These are phyloP conservation scores for Hymenoscyphus fructigenus DNA, from an alignment of 2,329 filamentous ascomycete species.

Conservation along the genomic window DNA sequence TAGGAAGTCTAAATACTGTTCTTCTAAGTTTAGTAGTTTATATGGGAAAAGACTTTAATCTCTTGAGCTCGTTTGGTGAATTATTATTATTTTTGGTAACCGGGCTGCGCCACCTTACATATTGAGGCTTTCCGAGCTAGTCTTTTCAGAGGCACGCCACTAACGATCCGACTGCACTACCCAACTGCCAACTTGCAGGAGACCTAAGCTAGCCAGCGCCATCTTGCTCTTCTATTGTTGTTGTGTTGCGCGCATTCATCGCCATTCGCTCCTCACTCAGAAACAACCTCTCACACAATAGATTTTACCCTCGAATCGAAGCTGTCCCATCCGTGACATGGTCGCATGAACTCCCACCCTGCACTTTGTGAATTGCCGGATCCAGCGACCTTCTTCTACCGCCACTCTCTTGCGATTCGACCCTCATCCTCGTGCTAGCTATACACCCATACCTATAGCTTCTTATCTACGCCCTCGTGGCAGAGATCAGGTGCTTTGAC, in stretches of 20 bases:
- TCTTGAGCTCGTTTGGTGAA: no score
- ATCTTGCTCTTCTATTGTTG: no score
- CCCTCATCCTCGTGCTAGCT: not conserved
- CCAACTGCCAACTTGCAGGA: conserved; percentile 2
- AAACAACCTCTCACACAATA: not conserved
- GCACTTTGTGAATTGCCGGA: not conserved
- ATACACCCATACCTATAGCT: not conserved
- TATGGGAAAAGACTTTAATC: no score
- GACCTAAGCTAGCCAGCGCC: not conserved
- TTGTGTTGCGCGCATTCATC: no score
- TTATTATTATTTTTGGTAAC: no score
- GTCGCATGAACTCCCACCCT: conserved; percentile 2
- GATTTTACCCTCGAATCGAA: not conserved
- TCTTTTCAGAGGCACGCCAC: not conserved
- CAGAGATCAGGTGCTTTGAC: not conserved
- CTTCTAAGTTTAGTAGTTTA: no score
- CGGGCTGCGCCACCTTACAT: no score
- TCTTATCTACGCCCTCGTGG: not conserved
- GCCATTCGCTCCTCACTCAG: not conserved
- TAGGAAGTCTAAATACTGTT: no score
- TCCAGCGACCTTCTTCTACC: not conserved
- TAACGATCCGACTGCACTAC: not conserved
- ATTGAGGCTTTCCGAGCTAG: no score
- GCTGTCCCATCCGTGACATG: not conserved
- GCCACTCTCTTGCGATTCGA: not conserved